These are phyloP conservation scores for Gloeopeniophorella convolvens DNA, from an alignment of 768 basidiomycete genomes.

Conservation along the genomic window DNA sequence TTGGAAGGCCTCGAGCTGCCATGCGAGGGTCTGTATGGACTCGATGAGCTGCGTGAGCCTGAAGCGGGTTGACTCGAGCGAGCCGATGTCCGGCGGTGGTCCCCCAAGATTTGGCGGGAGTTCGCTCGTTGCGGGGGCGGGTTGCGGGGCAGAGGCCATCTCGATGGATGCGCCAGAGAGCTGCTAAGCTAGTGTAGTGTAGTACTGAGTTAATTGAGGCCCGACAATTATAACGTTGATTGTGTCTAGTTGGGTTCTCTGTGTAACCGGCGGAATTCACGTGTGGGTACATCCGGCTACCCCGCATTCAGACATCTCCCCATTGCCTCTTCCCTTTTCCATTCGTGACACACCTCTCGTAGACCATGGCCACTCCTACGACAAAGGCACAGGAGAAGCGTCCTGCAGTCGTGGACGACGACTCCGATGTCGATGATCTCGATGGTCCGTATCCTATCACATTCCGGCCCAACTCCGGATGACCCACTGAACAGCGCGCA, in stretches of 20 bases:
- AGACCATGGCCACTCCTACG: constrained; percentile 2
- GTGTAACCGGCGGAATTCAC: constrained; percentile 16
- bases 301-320: background rate
- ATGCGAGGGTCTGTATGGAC: constrained; percentile 58
- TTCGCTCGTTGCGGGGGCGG: background rate
- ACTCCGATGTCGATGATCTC: constrained; percentile 67
- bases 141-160: constrained; percentile 2
- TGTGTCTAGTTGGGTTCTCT: too few species aligned
- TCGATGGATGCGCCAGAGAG: too few species aligned
- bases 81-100: constrained; percentile 6
- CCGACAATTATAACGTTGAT: too few species aligned
- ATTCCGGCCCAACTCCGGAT: background rate
- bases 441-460: constrained; percentile 37
- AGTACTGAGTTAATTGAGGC: too few species aligned
- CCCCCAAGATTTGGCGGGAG: constrained; percentile 6
- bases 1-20: constrained; percentile 62
- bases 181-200: too few species aligned
- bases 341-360: background rate
- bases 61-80: constrained; percentile 67
- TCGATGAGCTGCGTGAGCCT: constrained; percentile 77
- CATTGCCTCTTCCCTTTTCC: background rate
- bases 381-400: constrained; percentile 6
- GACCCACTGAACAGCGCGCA: constrained; percentile 1
- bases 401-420: constrained; percentile 19
- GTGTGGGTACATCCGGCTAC: background rate